Percentiles rank a stretch among this genome's conserved stretches.
phyloP scores from a whole-genome alignment of 257 asterid species.

The Solanum okadae region DNA sequence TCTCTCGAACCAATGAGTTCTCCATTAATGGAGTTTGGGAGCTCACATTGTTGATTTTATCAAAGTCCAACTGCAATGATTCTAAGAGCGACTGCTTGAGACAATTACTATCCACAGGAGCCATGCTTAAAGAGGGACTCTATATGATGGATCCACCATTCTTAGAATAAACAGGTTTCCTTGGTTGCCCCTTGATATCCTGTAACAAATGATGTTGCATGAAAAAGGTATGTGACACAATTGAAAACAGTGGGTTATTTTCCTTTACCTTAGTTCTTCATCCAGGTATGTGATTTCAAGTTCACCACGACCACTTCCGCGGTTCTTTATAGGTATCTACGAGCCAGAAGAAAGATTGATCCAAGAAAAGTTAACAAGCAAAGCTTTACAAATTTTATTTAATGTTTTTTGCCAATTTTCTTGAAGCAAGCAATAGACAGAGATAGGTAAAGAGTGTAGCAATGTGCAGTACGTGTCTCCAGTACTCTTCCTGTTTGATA shows the following conservation, averaged over 20 bases:
- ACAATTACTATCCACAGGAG: not conserved
- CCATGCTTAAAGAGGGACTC: conserved; percentile 32
- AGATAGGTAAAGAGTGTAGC: not conserved
- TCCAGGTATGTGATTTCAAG: conserved; percentile 61
- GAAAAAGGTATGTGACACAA: not conserved
- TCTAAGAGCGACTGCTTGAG: not conserved
- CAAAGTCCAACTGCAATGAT: not conserved
- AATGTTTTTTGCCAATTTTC: not conserved
- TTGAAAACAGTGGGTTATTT: not conserved
- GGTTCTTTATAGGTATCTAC: conserved; percentile 46
- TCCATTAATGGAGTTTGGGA: too few relatives aligned
- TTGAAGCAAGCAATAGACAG: not conserved
- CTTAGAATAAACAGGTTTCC: conserved; percentile 48
- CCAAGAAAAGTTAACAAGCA: not conserved
- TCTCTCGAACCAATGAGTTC: too few relatives aligned
- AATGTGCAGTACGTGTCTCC: not conserved
- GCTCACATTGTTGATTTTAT: too few relatives aligned
- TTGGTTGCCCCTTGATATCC: conserved; percentile 61
- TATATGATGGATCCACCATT: conserved; percentile 56
- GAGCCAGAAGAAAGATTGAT: not conserved
- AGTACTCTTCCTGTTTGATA: not conserved
- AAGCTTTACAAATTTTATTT: not conserved
- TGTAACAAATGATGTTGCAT: conserved; percentile 5
- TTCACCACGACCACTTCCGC: conserved; percentile 70
- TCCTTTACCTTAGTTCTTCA: conserved; percentile 42